A percentile compares a stretch with the other conserved stretches of the same genome.
Conservation (phyloP, 2,329 filamentous ascomycete genomes). For the Keithomyces neogunnii region DNA sequence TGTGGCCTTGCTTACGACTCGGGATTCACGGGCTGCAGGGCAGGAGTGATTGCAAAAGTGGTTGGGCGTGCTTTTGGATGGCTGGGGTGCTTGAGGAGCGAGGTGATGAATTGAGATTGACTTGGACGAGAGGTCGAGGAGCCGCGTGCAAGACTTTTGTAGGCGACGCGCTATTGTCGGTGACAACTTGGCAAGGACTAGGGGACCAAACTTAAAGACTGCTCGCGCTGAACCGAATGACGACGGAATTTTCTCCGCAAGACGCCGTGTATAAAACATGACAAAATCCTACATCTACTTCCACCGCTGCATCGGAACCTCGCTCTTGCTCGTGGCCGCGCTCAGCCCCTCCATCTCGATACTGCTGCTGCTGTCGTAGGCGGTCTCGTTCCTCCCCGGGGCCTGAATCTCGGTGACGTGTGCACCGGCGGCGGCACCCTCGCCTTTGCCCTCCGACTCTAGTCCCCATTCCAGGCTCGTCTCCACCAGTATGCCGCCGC, state of each 20-base stretch:
- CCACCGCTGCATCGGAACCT: neutral
- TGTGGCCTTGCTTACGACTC: no score
- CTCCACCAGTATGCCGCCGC: neutral
- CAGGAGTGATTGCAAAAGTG: no score
- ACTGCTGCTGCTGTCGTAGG: neutral
- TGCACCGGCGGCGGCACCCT: neutral
- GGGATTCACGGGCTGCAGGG: no score
- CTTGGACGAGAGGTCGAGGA: neutral
- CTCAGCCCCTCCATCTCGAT: neutral
- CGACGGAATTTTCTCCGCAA: no score
- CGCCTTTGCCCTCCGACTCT: neutral
- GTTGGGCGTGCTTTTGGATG: no score
- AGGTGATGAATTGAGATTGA: neutral
- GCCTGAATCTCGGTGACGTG: neutral
- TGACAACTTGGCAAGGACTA: no score
- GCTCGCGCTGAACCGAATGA: no score
- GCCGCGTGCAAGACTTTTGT: no score
- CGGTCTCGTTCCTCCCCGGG: neutral
- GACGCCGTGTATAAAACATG: no score
- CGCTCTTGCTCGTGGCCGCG: neutral
- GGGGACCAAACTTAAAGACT: no score
- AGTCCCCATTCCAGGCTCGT: constrained; percentile 4
- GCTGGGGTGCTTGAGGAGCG: neutral
- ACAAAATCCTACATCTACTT: no score
- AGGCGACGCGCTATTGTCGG: no score